Base-by-base conservation (phyloP, 2,329 filamentous ascomycete genomes). In the Cadophora luteo-olivacea region DNA sequence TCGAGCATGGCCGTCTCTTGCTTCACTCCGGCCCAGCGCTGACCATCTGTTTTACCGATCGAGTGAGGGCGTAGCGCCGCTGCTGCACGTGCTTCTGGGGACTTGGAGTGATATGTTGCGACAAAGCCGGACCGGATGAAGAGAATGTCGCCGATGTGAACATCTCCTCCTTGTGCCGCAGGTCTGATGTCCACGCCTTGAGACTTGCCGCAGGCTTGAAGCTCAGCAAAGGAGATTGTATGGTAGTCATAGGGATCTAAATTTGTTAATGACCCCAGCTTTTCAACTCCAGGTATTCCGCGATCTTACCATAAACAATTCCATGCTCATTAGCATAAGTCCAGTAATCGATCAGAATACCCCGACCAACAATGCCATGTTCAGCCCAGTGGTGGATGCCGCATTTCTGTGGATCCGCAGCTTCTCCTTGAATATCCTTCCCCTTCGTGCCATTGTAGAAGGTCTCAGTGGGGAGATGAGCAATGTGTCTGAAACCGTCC, bases 291-390 rank as follows among this genome's bases (percentile, higher is more conserved):
- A 22, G 9, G 7, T 9, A 25, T 5, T 19, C 12, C 41, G 2
- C 3, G 12, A 2, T 19, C 61, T 58, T 66, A 71, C 74, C 75
- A 74, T 82, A 79, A 12, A 77, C 72, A 76, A 83, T 70, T 68
- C 77, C 72, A 76, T 77, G 75, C 75, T 77, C 73, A 48, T 84
- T 79, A 11, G 80, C 77, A 32, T 80, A 73, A 7, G 81, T 78
- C 75, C 84, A 82, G 70, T 85, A 84, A 73, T 88, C 86, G 38
- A 88, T 74, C 29, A 88, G 75, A 2, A 88, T 79, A 4, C 85
- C 86, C 0, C 86, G 79, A 7, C 86, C 86, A 0, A 86, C 84
- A 64, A 89, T 87, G 14, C 86, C 86, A 58, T 76, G 73, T 32
- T 74, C 67, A 19, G 73, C 73, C 76, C 75, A 77, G 64, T 77